Conservation (phyloP, 1,139 yeast species). For the Kodamaea sp. region DNA sequence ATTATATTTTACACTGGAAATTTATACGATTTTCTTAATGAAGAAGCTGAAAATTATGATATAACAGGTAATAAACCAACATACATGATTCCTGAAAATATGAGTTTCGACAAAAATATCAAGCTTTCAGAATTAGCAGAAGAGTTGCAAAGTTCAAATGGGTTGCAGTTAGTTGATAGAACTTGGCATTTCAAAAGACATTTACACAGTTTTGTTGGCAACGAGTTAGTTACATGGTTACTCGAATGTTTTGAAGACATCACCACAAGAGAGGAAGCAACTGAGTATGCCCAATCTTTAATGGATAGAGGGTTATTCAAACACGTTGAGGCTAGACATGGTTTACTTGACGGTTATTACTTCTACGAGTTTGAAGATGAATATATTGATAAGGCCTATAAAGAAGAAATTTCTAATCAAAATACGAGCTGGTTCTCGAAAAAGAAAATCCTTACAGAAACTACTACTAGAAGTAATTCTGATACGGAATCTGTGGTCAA, state of each 20-base stretch:
- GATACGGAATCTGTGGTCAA: slow-evolving; percentile 24
- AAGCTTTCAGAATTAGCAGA: slow-evolving; percentile 49
- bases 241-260: slow-evolving; percentile 76
- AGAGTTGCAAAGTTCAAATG: slow-evolving; percentile 60
- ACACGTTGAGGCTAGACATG: slow-evolving; percentile 82
- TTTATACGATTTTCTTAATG: slow-evolving; percentile 62
- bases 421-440: slow-evolving; percentile 32
- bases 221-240: slow-evolving; percentile 83
- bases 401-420: slow-evolving; percentile 12
- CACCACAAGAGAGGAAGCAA: slow-evolving; percentile 77
- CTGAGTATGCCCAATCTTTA: slow-evolving; percentile 68
- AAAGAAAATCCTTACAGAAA: slow-evolving; percentile 17
- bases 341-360: slow-evolving; percentile 87
- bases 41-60: slow-evolving; percentile 36
- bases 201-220: slow-evolving; percentile 76
- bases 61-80: slow-evolving; percentile 35
- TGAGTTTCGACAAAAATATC: slow-evolving; percentile 35
- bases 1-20: slow-evolving; percentile 87
- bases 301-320: slow-evolving; percentile 69
- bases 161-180: slow-evolving; percentile 65
- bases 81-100: slow-evolving; percentile 32
- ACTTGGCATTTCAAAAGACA: slow-evolving; percentile 89
- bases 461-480: slow-evolving; percentile 24
- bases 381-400: slow-evolving; percentile 38
- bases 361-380: slow-evolving; percentile 72